Conservation (phyloP, 495 filamentous ascomycete species). For the Astrocystis sublimbata region DNA sequence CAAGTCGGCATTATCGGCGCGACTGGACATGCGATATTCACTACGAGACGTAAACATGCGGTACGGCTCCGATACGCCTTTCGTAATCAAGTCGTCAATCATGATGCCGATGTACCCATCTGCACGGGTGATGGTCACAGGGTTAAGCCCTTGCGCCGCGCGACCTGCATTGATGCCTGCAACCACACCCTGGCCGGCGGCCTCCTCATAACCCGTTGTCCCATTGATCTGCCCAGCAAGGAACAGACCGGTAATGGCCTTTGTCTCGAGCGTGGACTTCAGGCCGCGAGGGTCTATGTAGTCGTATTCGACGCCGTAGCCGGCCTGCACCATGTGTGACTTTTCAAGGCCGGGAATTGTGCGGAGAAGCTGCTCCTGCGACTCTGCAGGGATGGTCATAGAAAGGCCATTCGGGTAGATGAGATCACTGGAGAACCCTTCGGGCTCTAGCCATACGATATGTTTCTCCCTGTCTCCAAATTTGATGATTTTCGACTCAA, state of each 20-base stretch:
- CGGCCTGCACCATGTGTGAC: conserved; percentile 89
- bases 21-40: conserved; percentile 89
- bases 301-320: conserved; percentile 98
- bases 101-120: conserved; percentile 98
- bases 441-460: conserved; percentile 94
- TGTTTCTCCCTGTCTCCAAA: conserved; percentile 78
- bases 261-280: conserved; percentile 86
- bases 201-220: conserved; percentile 97
- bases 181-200: conserved; percentile 88
- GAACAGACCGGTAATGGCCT: conserved; percentile 84
- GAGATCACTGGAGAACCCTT: conserved; percentile 87
- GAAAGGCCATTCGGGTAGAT: conserved; percentile 97
- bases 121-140: conserved; percentile 70
- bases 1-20: conserved; percentile 90
- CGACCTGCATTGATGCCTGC: conserved; percentile 93
- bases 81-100: conserved; percentile 98
- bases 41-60: conserved; percentile 97
- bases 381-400: conserved; percentile 89
- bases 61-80: conserved; percentile 95
- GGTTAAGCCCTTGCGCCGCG: conserved; percentile 61
- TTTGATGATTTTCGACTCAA: conserved; percentile 92
- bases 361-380: conserved; percentile 78
- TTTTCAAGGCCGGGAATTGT: conserved; percentile 87
- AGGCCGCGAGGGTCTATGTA: conserved; percentile 93
- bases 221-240: conserved; percentile 98